Conservation (phyloP, 192 early-diverging fungal species). For the Paraglomus brasilianum region DNA sequence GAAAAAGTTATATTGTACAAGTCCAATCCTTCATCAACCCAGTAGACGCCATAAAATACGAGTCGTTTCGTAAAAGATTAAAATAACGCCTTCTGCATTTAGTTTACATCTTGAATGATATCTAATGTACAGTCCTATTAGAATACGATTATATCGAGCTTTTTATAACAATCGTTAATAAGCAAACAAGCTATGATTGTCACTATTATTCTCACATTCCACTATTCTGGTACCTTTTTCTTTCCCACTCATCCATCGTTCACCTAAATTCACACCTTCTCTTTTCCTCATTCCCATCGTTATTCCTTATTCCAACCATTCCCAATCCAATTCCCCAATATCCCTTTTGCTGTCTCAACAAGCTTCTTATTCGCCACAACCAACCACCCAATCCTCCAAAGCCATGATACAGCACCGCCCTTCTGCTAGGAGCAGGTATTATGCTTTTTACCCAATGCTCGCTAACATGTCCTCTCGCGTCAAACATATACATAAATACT, state of each 20-base stretch:
- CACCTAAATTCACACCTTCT: conserved; percentile 16
- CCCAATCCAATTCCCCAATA: conserved; percentile 26
- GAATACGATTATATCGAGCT: background rate
- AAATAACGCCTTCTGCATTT: background rate
- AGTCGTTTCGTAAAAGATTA: background rate
- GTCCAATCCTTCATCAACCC: background rate
- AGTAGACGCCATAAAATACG: background rate
- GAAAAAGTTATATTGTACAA: background rate
- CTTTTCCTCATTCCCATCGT: background rate
- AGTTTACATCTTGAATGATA: background rate
- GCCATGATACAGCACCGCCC: conserved; percentile 25
- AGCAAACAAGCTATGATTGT: background rate
- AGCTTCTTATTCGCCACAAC: conserved; percentile 18
- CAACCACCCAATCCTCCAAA: conserved; percentile 24
- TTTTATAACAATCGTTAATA: conserved; percentile 11
- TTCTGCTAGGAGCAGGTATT: conserved; percentile 21
- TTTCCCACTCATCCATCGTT: background rate
- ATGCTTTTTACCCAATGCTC: conserved; percentile 25
- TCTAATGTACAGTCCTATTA: background rate
- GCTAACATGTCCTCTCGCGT: conserved; percentile 6
- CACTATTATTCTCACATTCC: background rate
- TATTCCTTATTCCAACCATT: too few species aligned
- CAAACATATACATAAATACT: conserved; percentile 26
- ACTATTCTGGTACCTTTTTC: conserved; percentile 2
- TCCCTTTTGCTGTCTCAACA: conserved; percentile 10